Base-by-base conservation (phyloP, 1,284 basidiomycete genomes). In the Rhizoctonia solani region DNA sequence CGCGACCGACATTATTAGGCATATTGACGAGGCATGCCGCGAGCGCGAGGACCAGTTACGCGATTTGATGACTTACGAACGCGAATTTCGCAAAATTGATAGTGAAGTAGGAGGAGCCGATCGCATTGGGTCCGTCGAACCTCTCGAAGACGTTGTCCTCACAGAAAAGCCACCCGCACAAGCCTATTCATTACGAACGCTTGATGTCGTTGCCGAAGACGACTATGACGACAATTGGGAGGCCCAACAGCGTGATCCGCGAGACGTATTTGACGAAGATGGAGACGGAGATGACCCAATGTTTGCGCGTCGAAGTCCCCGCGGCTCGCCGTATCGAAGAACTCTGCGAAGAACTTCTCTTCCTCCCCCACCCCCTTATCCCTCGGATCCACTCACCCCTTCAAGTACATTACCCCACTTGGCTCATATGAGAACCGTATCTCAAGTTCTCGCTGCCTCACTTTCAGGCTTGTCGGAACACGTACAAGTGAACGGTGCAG, bases 401-500 rank as follows among this genome's bases (percentile, higher is more conserved):
- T 81, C 83, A 9, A 81, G 78, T 19, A 81, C 85, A 0, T 79
- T 88, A 39, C 79, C 84, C 0, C 85, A 88, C 70, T 79, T 92
- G 54, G 80, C 85, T 0, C 83, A 90, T 72, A 78, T 92, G 66
- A 87, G 90, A 41, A 82, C 85, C 25, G 83, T 86, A 73, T 92
- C 89, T 0, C 77, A 85, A 16, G 87, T 88, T 3, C 83, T 92
- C 50, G 85, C 87, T 44, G 79, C 85, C n/a, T 89, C 89, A 6
- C 82, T 92, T 41, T 82, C 85, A 2, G 84, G 85, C 37, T 85
- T 92, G 71, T 91, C 89, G n/a, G 90, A 92, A 73, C 90, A 92
- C 69, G 88, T 89, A 8, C 90, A 92, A 75, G 89, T 92, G 54
- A 90, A 91, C 72, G 85, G 88, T 19, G 90, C 88, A 0, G 88